Evolutionary conservation across 2,329 filamentous ascomycete genomes (phyloP).

Genomic region (Onygenales sp.): DNA sequence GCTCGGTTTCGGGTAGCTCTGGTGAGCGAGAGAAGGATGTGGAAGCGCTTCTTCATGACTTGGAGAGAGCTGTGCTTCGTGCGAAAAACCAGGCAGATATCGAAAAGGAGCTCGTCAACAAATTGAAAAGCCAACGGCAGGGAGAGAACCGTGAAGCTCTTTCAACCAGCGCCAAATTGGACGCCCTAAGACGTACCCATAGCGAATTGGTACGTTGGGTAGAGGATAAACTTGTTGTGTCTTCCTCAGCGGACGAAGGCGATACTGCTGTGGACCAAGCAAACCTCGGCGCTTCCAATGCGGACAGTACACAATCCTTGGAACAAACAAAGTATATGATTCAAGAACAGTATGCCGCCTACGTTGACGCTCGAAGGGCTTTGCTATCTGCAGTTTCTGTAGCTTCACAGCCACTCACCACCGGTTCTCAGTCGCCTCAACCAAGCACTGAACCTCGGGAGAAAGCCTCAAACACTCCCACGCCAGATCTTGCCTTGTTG

Average conservation of each 20-base stretch:
- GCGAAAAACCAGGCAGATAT: slow-evolving; percentile 26
- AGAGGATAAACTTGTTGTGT: slow-evolving; percentile 35
- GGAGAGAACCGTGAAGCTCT: neutral
- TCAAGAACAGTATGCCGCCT: slow-evolving; percentile 25
- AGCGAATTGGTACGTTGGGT: slow-evolving; percentile 44
- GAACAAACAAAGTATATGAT: slow-evolving; percentile 25
- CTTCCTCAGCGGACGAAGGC: slow-evolving; percentile 22
- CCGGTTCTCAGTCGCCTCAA: slow-evolving; percentile 9
- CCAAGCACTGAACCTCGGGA: neutral
- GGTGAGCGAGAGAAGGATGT: slow-evolving; percentile 8
- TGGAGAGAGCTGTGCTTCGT: slow-evolving; percentile 30
- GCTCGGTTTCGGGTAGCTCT: slow-evolving; percentile 1
- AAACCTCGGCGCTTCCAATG: slow-evolving; percentile 13
- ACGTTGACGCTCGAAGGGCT: slow-evolving; percentile 26
- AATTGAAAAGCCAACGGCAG: slow-evolving; percentile 8
- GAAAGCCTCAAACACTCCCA: neutral
- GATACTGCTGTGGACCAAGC: slow-evolving; percentile 19
- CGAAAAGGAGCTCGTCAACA: slow-evolving; percentile 26
- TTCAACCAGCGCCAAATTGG: slow-evolving; percentile 9
- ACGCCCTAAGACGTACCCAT: slow-evolving; percentile 33
- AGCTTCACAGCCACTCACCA: slow-evolving; percentile 25
- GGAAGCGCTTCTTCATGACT: slow-evolving; percentile 26
- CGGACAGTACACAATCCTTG: slow-evolving; percentile 20
- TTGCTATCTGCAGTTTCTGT: slow-evolving; percentile 26
- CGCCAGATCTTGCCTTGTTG: slow-evolving; percentile 3